Percentiles rank a stretch among this genome's conserved stretches.
phyloP scores from a whole-genome alignment of 306 rosid species.

The Mimosa pudica region DNA sequence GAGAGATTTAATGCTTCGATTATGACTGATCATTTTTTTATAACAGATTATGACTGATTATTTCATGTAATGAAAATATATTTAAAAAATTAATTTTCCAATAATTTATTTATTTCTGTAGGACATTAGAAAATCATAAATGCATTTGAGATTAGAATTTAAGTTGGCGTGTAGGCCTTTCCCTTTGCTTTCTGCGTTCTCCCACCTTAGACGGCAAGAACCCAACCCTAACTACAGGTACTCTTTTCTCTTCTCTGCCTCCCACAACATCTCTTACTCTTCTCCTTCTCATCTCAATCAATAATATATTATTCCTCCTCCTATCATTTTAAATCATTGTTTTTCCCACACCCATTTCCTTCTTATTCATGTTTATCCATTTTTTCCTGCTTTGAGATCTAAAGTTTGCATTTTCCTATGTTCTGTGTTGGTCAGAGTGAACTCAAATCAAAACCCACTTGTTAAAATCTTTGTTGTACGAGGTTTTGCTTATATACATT shows the following conservation, averaged over 20 bases:
- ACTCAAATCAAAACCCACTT: neutral
- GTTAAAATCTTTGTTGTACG: constrained; percentile 27
- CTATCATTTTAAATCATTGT: neutral
- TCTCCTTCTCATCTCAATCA: neutral
- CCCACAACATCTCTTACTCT: constrained; percentile 18
- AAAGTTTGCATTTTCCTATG: neutral
- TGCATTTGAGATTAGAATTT: constrained; percentile 16
- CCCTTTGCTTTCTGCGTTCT: constrained; percentile 29
- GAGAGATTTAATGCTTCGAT: too few relatives aligned
- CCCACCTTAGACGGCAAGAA: constrained; percentile 50
- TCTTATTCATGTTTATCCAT: constrained; percentile 28
- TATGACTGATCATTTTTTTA: too few relatives aligned
- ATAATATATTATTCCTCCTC: constrained; percentile 15
- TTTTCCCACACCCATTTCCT: constrained; percentile 2
- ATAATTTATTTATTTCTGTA: neutral
- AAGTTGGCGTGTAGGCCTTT: constrained; percentile 48
- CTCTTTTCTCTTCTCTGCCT: constrained; percentile 32
- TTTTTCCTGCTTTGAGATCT: constrained; percentile 41
- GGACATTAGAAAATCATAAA: constrained; percentile 2
- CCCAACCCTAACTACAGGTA: constrained; percentile 62
- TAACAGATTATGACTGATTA: too few relatives aligned
- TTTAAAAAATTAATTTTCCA: too few relatives aligned
- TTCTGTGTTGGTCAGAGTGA: constrained; percentile 20
- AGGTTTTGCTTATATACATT: constrained; percentile 39
- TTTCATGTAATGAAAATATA: too few relatives aligned